These are phyloP conservation scores for Pascua sp. DNA, from an alignment of 1,284 basidiomycete genomes.

Conservation along the genomic window DNA sequence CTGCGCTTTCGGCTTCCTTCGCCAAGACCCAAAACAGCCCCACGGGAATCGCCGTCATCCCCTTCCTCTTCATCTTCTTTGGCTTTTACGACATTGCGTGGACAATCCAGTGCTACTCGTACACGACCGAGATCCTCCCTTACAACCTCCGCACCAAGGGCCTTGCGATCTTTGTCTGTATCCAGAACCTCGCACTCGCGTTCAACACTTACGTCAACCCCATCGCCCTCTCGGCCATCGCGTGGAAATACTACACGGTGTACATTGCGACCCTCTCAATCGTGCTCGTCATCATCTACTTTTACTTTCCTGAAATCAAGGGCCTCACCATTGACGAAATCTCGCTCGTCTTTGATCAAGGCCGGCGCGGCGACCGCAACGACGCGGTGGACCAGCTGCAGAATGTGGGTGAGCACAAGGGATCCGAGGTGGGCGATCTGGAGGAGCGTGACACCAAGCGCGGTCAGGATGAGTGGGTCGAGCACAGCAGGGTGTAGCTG, in stretches of 20 bases:
- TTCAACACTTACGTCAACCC: conserved; percentile 32
- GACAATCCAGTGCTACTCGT: conserved; percentile 18
- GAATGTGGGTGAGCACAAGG: neutral
- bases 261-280: conserved; percentile 29
- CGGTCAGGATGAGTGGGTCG: no score
- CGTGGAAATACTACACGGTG: conserved; percentile 26
- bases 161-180: conserved; percentile 20
- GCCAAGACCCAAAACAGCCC: conserved; percentile 20
- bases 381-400: neutral
- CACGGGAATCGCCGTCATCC: conserved; percentile 35
- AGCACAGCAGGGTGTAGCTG: no score
- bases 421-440: no score
- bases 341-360: conserved; percentile 24
- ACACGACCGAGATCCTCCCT: conserved; percentile 31
- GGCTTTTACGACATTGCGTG: conserved; percentile 25
- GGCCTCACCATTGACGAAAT: conserved; percentile 36
- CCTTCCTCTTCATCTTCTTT: conserved; percentile 32
- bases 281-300: conserved; percentile 26
- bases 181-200: conserved; percentile 12
- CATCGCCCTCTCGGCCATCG: conserved; percentile 21
- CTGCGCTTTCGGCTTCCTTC: conserved; percentile 29
- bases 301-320: conserved; percentile 42
- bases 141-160: conserved; percentile 28
- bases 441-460: no score
- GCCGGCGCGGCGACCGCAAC: neutral